Percentiles rank a stretch among this genome's conserved stretches.
Evolutionary conservation across 805 yeast genomes (phyloP).

Genomic region (Candida nemodendra): DNA sequence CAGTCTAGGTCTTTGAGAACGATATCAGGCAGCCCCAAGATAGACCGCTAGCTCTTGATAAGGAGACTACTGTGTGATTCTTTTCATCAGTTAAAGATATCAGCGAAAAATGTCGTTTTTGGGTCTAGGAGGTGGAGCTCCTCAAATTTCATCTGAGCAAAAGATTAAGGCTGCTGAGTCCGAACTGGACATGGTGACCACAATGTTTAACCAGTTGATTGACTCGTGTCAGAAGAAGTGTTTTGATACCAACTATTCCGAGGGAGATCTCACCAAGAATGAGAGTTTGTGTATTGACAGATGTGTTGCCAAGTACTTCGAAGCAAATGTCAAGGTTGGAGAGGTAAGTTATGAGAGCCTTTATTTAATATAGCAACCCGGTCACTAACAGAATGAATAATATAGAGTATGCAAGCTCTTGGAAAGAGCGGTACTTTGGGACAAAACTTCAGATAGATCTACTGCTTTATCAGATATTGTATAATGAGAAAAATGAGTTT

Average conservation of each 20-base stretch:
- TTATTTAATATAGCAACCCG: too few species aligned
- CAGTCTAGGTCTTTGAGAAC: too few species aligned
- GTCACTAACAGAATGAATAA: too few species aligned
- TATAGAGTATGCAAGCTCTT: slow-evolving; percentile 38
- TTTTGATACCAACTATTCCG: slow-evolving; percentile 62
- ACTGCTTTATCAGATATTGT: too few species aligned
- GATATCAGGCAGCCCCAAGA: too few species aligned
- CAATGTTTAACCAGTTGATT: slow-evolving; percentile 90
- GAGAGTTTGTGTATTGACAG: slow-evolving; percentile 90
- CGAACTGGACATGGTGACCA: slow-evolving; percentile 95
- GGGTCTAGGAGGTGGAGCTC: slow-evolving; percentile 75
- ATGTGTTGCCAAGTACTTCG: slow-evolving; percentile 94
- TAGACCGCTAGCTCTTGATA: too few species aligned
- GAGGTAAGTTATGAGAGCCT: slow-evolving; percentile 50
- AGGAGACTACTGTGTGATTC: too few species aligned
- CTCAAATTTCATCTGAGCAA: slow-evolving; percentile 71
- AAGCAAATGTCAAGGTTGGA: slow-evolving; percentile 91
- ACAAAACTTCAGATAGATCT: slow-evolving; percentile 13
- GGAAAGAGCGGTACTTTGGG: slow-evolving; percentile 37
- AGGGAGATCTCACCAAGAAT: slow-evolving; percentile 71
- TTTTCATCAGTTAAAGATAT: too few species aligned
- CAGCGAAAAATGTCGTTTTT: slow-evolving; percentile 62
- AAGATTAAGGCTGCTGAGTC: slow-evolving; percentile 91
- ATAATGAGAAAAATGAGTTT: too few species aligned
- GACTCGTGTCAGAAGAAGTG: slow-evolving; percentile 89